Percentiles rank a stretch among this genome's conserved stretches.
Conservation (phyloP, 495 filamentous ascomycete species). For the Annulohypoxylon moriforme region DNA sequence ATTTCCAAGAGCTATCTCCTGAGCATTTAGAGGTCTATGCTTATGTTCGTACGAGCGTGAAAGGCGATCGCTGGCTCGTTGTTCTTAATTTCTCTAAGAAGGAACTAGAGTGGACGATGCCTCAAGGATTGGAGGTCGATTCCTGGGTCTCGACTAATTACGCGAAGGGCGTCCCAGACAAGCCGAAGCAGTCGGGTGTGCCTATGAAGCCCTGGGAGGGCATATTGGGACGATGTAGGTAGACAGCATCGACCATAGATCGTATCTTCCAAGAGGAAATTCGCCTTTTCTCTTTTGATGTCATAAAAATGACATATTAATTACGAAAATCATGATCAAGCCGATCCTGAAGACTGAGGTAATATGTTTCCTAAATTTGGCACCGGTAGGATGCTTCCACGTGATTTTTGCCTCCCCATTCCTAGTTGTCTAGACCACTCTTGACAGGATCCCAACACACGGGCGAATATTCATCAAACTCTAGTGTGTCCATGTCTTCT, state of each 20-base stretch:
- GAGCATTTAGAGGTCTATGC: constrained; percentile 46
- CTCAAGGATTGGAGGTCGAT: constrained; percentile 20
- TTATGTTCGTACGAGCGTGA: constrained; percentile 43
- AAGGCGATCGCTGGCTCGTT: constrained; percentile 44
- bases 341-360: background rate
- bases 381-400: background rate
- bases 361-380: background rate
- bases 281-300: background rate
- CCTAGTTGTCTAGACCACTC: constrained; percentile 45
- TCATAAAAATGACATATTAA: background rate
- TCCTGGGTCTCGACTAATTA: constrained; percentile 38
- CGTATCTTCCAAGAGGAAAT: background rate
- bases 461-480: constrained; percentile 69
- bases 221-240: constrained; percentile 31
- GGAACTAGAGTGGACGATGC: constrained; percentile 40
- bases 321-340: background rate
- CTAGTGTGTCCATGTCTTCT: constrained; percentile 67
- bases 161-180: constrained; percentile 19
- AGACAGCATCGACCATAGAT: background rate
- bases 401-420: background rate
- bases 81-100: constrained; percentile 45
- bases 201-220: constrained; percentile 45
- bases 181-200: constrained; percentile 33
- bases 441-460: constrained; percentile 81
- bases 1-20: constrained; percentile 55